Base-by-base conservation (phyloP, 1,139 yeast genomes). In the Yamadazyma trypodendri region DNA sequence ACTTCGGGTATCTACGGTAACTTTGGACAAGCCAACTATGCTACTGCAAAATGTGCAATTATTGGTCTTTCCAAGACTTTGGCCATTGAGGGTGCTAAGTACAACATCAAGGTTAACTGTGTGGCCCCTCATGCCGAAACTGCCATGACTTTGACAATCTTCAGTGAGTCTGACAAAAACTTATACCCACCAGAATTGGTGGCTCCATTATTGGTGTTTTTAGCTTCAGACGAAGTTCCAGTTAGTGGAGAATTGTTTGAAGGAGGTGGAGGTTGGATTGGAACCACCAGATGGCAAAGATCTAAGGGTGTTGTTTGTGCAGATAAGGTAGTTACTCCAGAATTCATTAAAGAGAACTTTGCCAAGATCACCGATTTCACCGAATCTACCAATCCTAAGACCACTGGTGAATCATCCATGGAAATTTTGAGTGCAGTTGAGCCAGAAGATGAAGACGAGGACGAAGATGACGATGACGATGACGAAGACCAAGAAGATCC, bases 71-170 rank as follows among this genome's bases (percentile, higher is more conserved):
- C 96, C 24, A 81, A 78, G 61, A 85, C 97, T 31, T 63, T 88
- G 47, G 97, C 97, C 18, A 72, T 85, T 49, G 98, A 92, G 68
- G 98, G 98, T 54, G 79, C 81, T 44, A 88, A 78, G 64, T 60
- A 70, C 56, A 81, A 84, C 58, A 87, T 92, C 52, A 73, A 74
- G 56, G 92, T 81, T 43, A 87, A 90, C 60, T 75, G 81, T 35
- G 84, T 89, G 61, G 97, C 97, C 33, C 98, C 98, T 42, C 96
- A 90, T 60, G 97, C 97, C 31, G 97, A 90, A 58, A 90, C 98
- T 36, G 92, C 95, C 46, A 92, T 92, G 98, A 92, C 97, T 24
- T 77, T 79, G 58, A 84, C 95, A 8, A 79, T 92, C 38, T 87
- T 90, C 68, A 76, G 81, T 38, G 84, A 83, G 44, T 69, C 70